Evolutionary conservation across 2,329 filamentous ascomycete genomes (phyloP), one percentile per base, ranked within the genome.

Genomic region (Fusarium liriodendri): DNA sequence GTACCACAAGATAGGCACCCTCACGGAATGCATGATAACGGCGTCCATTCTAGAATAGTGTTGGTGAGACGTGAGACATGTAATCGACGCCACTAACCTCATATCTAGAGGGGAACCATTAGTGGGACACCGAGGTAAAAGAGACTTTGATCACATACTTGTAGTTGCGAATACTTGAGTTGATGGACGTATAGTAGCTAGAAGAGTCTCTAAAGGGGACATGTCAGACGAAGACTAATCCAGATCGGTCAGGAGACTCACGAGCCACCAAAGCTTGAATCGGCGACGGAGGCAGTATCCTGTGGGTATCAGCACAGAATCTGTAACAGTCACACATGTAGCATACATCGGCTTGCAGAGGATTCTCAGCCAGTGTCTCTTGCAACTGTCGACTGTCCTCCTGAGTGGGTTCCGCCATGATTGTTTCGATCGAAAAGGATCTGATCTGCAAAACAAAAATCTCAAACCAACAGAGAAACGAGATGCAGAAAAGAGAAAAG

Each of bases 11-110:
- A 13, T 70, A 73, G 8, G 71, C 47, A 11, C 71, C 71, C 20
- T 73, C 71, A 2, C 73, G 71, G 29, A 73, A 73, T 18, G 71
- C 71, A 52, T 73, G 71, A 7, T 73, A 73, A 6, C 71, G 71
- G n/a, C 71, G 71, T 2, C 71, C 71, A 20, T 73, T 67, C 71
- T 73, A 40, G 2, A n/a, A 11, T 9, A 5, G 0, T 22, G 32
- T 4, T 52, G 20, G 71, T 14, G 71, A 27, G 0, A 4, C 6
- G 6, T 5, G 0, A 4, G 5, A 25, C n/a, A 0, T 11, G n/a
- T 1, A 2, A 27, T 13, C 16, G 4, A 2, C 6, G 1, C 8
- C 0, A 4, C 7, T 3, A 35, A 73, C 71, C 45, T 73, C 67
- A 33, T 71, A 74, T 73, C 71, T 73, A 8, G 3, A 16, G 6